Conservation (phyloP, 345 rosid genomes). For the Xanthoceras sorbifolium region DNA sequence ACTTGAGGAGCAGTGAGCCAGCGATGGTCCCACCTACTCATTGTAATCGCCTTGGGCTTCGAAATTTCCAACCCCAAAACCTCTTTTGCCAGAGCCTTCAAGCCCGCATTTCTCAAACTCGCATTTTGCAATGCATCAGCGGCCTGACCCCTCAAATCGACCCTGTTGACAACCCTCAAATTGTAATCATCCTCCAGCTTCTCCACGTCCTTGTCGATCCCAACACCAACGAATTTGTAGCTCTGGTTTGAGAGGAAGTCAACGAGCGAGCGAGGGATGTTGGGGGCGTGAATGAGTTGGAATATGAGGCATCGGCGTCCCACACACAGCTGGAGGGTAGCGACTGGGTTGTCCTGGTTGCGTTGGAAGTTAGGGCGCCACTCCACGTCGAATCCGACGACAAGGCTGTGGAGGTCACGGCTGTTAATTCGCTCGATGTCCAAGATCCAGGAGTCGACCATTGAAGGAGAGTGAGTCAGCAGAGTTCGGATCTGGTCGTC, state of each 20-base stretch:
- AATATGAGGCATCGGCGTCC: slow-evolving; percentile 42
- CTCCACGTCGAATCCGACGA: slow-evolving; percentile 62
- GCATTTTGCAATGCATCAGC: slow-evolving; percentile 21
- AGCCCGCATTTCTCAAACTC: slow-evolving; percentile 34
- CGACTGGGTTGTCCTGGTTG: slow-evolving; percentile 34
- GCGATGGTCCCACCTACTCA: slow-evolving; percentile 48
- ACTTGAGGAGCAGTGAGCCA: slow-evolving; percentile 41
- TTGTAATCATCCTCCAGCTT: slow-evolving; percentile 41
- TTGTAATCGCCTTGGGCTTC: slow-evolving; percentile 39
- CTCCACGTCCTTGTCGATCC: slow-evolving; percentile 36
- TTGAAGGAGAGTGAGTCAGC: slow-evolving; percentile 35
- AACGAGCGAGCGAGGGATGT: slow-evolving; percentile 33
- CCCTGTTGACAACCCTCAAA: slow-evolving; percentile 24
- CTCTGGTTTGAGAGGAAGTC: slow-evolving; percentile 30
- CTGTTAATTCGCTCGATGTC: slow-evolving; percentile 17
- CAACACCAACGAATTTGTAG: slow-evolving; percentile 46
- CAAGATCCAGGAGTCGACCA: slow-evolving; percentile 39
- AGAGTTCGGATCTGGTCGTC: slow-evolving; percentile 37
- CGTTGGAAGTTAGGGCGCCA: slow-evolving; percentile 50
- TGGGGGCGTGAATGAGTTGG: slow-evolving; percentile 40
- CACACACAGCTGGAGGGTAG: slow-evolving; percentile 49
- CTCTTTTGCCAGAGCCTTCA: slow-evolving; percentile 35
- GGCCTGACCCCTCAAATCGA: slow-evolving; percentile 43
- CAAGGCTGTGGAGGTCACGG: slow-evolving; percentile 16
- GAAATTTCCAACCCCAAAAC: slow-evolving; percentile 39